phyloP scores from a whole-genome alignment of 1,139 yeast species.

The Scheffersomyces parashehatae region DNA sequence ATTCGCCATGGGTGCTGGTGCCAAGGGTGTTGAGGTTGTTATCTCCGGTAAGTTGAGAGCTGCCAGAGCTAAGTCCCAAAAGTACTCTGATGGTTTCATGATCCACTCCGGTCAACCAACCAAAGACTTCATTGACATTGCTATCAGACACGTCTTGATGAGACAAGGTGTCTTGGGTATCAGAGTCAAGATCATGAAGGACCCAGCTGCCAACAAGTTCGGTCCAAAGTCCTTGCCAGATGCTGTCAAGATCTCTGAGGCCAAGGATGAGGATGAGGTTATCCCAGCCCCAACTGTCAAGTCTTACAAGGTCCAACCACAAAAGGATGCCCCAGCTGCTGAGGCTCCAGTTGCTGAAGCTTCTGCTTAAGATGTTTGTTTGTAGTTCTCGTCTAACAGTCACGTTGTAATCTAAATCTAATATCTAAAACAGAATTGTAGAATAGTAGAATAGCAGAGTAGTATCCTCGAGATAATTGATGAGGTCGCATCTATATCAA shows the following conservation, averaged over 20 bases:
- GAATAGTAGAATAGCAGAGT: neutral
- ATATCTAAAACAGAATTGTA: neutral
- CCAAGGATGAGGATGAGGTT: constrained; percentile 89
- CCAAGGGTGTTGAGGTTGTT: constrained; percentile 99
- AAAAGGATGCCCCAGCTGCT: constrained; percentile 34
- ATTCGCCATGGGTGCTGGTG: constrained; percentile 99
- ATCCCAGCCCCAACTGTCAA: constrained; percentile 84
- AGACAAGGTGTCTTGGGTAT: constrained; percentile 99
- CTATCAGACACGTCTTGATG: constrained; percentile 99
- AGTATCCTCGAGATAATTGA: neutral
- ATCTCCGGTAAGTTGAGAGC: constrained; percentile 99
- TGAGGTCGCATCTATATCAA: neutral
- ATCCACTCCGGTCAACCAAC: constrained; percentile 99
- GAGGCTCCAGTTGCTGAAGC: constrained; percentile 27
- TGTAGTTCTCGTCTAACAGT: neutral
- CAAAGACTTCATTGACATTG: constrained; percentile 96
- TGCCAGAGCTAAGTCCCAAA: constrained; percentile 99
- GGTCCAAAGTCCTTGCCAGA: constrained; percentile 97
- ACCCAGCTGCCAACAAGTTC: constrained; percentile 86
- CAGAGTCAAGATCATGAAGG: constrained; percentile 99
- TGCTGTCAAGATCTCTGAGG: constrained; percentile 91
- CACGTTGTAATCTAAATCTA: neutral
- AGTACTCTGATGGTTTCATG: constrained; percentile 99
- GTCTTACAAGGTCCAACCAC: constrained; percentile 55
- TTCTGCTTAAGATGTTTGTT: constrained; percentile 27